Percentiles rank a stretch among this genome's conserved stretches.
phyloP scores from a whole-genome alignment of 352 stramenopile genomes.

The Phytophthora kernoviae region DNA sequence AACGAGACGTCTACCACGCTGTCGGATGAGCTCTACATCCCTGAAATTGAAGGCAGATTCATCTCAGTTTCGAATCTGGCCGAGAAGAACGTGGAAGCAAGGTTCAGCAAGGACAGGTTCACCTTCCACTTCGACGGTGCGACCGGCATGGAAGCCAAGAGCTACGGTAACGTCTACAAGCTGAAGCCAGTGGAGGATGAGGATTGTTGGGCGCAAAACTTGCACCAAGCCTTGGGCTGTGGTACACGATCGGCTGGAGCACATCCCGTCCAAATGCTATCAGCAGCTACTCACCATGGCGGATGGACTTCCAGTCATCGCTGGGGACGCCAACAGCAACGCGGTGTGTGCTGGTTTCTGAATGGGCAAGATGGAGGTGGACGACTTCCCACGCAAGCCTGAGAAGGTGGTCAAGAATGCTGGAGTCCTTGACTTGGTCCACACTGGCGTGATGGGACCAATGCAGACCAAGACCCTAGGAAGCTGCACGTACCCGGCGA shows the following conservation, averaged over 20 bases:
- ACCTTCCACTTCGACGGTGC: conserved; percentile 5
- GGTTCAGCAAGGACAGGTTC: conserved; percentile 25
- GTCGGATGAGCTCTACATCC: conserved; percentile 18
- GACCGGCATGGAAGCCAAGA: conserved; percentile 18
- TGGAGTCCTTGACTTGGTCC: background rate
- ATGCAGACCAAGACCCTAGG: conserved; percentile 15
- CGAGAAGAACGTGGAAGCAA: conserved; percentile 13
- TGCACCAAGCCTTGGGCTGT: conserved; percentile 12
- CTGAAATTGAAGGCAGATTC: conserved; percentile 16
- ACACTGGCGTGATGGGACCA: conserved; percentile 18
- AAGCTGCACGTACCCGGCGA: conserved; percentile 5
- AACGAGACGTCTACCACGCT: conserved; percentile 11
- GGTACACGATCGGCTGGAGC: conserved; percentile 6
- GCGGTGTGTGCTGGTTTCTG: conserved; percentile 6
- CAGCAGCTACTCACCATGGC: conserved; percentile 11
- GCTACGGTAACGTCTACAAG: conserved; percentile 23
- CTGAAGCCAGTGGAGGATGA: conserved; percentile 19
- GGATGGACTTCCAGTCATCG: conserved; percentile 5
- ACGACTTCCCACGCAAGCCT: conserved; percentile 6
- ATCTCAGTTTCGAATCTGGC: conserved; percentile 23
- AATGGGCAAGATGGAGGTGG: background rate
- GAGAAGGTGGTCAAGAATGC: conserved; percentile 1
- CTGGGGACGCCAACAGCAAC: background rate
- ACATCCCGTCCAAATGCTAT: conserved; percentile 20
- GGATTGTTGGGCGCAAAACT: conserved; percentile 9